Conservation (phyloP, 2,329 filamentous ascomycete genomes). For the Cladosporium sp. region DNA sequence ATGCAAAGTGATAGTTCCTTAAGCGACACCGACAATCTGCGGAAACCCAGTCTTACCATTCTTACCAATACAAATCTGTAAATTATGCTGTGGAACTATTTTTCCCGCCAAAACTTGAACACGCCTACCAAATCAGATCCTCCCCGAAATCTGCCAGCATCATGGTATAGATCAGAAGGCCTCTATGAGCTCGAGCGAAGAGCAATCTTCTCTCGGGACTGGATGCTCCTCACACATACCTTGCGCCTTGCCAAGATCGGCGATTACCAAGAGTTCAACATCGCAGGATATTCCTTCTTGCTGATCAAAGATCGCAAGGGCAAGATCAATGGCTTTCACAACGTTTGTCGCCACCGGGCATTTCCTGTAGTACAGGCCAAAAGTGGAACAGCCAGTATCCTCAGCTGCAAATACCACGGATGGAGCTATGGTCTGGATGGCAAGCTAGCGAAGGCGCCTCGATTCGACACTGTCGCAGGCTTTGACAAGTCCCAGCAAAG, state of each 20-base stretch:
- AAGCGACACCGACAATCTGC: neutral
- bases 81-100: constrained; percentile 6
- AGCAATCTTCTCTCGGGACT: constrained; percentile 48
- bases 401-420: constrained; percentile 58
- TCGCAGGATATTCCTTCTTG: constrained; percentile 51
- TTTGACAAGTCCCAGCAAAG: constrained; percentile 55
- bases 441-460: constrained; percentile 56
- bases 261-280: constrained; percentile 52
- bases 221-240: constrained; percentile 53
- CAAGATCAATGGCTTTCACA: constrained; percentile 56
- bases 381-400: constrained; percentile 47
- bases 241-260: constrained; percentile 48
- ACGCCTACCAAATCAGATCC: neutral
- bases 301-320: constrained; percentile 47
- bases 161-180: constrained; percentile 6
- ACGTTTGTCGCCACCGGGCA: constrained; percentile 58
- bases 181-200: constrained; percentile 47
- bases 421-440: constrained; percentile 58
- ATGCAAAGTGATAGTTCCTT: neutral
- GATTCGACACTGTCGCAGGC: constrained; percentile 52
- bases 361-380: constrained; percentile 53
- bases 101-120: neutral
- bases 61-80: neutral
- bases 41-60: neutral
- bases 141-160: constrained; percentile 1